Evolutionary conservation across 495 filamentous ascomycete species (phyloP).

Genomic region (Aspergillus asperescens): DNA sequence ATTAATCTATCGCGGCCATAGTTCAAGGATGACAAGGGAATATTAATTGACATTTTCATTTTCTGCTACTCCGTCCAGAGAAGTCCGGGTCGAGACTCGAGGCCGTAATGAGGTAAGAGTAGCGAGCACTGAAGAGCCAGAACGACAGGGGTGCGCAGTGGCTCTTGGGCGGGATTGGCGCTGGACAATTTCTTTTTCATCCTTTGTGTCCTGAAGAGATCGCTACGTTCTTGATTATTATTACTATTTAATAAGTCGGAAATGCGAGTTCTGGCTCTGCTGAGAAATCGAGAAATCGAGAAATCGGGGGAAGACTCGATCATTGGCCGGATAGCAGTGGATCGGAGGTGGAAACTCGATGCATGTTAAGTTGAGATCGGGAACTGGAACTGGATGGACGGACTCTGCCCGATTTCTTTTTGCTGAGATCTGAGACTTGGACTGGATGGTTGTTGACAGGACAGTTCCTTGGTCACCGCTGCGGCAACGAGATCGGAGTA

Average conservation of each 20-base stretch:
- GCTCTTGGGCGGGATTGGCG: too few relatives aligned
- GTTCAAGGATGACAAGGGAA: conserved; percentile 11
- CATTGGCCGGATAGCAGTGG: too few relatives aligned
- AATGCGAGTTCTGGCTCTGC: too few relatives aligned
- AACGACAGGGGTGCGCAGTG: neutral
- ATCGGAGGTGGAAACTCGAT: too few relatives aligned
- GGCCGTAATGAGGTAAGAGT: conserved; percentile 13
- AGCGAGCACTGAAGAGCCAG: conserved; percentile 2
- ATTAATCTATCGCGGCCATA: neutral
- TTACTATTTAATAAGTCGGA: neutral
- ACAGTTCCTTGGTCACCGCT: too few relatives aligned
- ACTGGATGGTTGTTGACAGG: too few relatives aligned
- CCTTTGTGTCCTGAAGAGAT: neutral
- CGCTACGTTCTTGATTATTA: neutral
- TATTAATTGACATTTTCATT: too few relatives aligned
- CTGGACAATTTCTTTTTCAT: conserved; percentile 7
- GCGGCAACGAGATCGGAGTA: neutral
- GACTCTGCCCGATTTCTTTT: too few relatives aligned
- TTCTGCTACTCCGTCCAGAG: neutral
- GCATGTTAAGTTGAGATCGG: too few relatives aligned
- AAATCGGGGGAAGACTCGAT: neutral
- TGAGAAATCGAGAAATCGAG: too few relatives aligned
- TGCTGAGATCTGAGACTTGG: too few relatives aligned
- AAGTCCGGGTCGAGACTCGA: conserved; percentile 4
- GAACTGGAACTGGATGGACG: too few relatives aligned